phyloP scores from a whole-genome alignment of 805 yeast genomes.

The Myxozyma udenii region DNA sequence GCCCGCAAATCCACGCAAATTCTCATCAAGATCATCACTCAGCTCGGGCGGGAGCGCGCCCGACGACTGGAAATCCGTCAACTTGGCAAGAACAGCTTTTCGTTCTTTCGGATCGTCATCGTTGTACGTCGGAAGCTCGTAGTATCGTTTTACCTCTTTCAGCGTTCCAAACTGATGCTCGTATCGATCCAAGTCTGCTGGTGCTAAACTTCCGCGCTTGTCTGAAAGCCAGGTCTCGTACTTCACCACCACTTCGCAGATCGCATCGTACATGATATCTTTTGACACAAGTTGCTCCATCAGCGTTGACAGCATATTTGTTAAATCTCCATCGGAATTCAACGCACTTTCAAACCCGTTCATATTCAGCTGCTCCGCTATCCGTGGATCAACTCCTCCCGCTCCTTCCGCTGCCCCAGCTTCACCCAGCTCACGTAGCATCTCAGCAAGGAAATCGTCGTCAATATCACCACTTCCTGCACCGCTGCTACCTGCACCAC shows the following conservation, averaged over 20 bases:
- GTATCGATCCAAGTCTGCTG: conserved; percentile 53
- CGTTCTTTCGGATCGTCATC: conserved; percentile 48
- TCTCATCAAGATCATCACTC: conserved; percentile 47
- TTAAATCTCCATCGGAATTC: conserved; percentile 55
- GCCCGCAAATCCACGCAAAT: neutral
- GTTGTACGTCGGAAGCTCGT: conserved; percentile 61
- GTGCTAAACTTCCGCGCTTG: conserved; percentile 46
- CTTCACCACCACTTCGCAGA: conserved; percentile 71
- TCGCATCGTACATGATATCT: conserved; percentile 81
- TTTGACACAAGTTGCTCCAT: conserved; percentile 79
- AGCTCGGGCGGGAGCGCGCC: conserved; percentile 81
- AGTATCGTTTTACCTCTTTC: conserved; percentile 57
- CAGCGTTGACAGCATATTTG: conserved; percentile 65
- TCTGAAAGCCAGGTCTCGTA: conserved; percentile 68
- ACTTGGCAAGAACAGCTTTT: conserved; percentile 52
- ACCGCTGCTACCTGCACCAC: conserved; percentile 31
- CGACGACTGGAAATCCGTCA: conserved; percentile 62
- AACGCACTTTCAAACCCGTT: conserved; percentile 40
- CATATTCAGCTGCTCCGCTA: conserved; percentile 42
- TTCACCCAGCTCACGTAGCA: conserved; percentile 57
- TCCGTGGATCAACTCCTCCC: conserved; percentile 41
- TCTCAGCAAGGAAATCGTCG: conserved; percentile 56
- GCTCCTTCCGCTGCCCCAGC: too few relatives aligned
- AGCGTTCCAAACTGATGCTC: conserved; percentile 61
- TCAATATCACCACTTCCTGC: conserved; percentile 34